Evolutionary conservation across 768 basidiomycete genomes (phyloP).

Genomic region (Hericium rajendrae): DNA sequence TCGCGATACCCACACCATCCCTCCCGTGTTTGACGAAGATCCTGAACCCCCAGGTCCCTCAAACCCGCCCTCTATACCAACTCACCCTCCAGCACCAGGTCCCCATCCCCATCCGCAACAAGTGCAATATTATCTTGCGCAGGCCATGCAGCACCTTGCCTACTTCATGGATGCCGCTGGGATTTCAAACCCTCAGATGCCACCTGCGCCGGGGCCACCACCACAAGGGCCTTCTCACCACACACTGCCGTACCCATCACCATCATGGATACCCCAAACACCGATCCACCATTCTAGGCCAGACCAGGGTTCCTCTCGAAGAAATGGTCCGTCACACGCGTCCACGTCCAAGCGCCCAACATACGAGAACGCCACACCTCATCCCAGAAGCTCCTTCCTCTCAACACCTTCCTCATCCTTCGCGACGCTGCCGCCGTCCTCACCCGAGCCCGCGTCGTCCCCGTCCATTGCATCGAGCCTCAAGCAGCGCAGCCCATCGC

Average conservation of each 20-base stretch:
- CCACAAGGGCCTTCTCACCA: not conserved
- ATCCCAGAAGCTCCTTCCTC: constrained; percentile 23
- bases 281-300: not conserved
- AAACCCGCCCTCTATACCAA: not conserved
- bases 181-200: constrained; percentile 5
- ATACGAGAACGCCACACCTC: constrained; percentile 28
- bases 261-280: not conserved
- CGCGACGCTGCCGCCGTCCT: constrained; percentile 43
- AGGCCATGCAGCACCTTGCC: constrained; percentile 32
- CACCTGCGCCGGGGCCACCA: not conserved
- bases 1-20: too few relatives aligned
- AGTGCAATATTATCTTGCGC: constrained; percentile 27
- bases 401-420: constrained; percentile 30
- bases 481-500: constrained; percentile 16
- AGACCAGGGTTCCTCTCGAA: not conserved
- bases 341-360: not conserved
- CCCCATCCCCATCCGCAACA: constrained; percentile 9
- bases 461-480: constrained; percentile 23
- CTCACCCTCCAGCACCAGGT: not conserved
- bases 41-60: not conserved
- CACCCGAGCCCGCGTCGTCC: constrained; percentile 32
- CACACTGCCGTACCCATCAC: not conserved
- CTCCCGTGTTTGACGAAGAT: too few relatives aligned
- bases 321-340: not conserved
- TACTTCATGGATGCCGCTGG: constrained; percentile 22